Conservation (phyloP, 129 eudicot genomes). For the Ambrosia trifida region DNA sequence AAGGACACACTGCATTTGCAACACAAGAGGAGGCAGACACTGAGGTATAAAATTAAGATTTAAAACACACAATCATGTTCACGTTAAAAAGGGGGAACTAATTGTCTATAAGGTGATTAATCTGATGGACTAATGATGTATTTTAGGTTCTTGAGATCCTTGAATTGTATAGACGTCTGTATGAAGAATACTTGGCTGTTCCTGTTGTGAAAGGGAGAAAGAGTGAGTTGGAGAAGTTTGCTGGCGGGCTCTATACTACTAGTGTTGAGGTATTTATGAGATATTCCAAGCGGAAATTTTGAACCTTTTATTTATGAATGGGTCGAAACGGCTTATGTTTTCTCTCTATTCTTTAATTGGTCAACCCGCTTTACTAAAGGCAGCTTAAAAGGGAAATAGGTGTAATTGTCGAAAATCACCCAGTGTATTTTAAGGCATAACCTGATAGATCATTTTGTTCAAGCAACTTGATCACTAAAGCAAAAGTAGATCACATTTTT, state of each 20-base stretch:
- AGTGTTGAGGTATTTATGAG: constrained; percentile 69
- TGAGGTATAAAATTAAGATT: constrained; percentile 49
- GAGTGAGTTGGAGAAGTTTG: constrained; percentile 91
- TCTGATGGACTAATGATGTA: constrained; percentile 9
- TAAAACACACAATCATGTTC: not conserved
- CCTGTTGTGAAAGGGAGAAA: constrained; percentile 89
- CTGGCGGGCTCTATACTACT: constrained; percentile 92
- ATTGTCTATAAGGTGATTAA: not conserved
- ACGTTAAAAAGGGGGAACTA: not conserved
- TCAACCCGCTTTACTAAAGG: not conserved
- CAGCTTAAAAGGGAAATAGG: not conserved
- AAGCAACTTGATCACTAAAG: too few relatives aligned
- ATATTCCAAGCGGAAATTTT: not conserved
- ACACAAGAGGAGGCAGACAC: constrained; percentile 82
- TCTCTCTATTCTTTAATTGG: not conserved
- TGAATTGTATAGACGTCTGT: constrained; percentile 80
- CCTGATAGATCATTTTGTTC: not conserved
- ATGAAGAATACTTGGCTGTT: constrained; percentile 85
- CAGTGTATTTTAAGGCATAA: not conserved
- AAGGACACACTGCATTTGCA: constrained; percentile 93
- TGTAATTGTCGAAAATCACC: not conserved
- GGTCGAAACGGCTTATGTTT: not conserved
- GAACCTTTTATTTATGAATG: not conserved
- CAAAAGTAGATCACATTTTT: too few relatives aligned
- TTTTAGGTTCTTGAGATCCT: constrained; percentile 69